A percentile compares a stretch with the other conserved stretches of the same genome.
Conservation (phyloP, 345 rosid genomes). For the Heritiera littoralis region DNA sequence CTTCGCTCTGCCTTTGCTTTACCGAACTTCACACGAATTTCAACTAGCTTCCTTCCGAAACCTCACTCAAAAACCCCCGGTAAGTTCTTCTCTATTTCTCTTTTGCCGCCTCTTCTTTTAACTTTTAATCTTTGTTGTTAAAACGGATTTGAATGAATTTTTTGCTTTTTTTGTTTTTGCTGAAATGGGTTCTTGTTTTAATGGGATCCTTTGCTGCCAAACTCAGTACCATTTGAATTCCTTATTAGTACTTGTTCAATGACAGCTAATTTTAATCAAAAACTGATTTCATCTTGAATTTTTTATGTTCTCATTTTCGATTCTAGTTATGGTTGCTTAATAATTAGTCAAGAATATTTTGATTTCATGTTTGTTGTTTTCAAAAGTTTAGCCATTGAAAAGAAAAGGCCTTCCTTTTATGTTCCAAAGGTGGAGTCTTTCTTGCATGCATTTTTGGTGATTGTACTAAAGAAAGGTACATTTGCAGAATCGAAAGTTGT, state of each 20-base stretch:
- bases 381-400: not conserved
- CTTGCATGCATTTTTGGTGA: not conserved
- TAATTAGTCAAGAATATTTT: not conserved
- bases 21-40: too few relatives aligned
- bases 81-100: not conserved
- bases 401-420: not conserved
- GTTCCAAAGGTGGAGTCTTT: not conserved
- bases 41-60: not conserved
- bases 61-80: not conserved
- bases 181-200: not conserved
- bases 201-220: not conserved
- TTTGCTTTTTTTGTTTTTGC: too few relatives aligned
- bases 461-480: not conserved
- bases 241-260: not conserved
- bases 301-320: too few relatives aligned
- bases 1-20: too few relatives aligned
- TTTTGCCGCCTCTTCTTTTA: not conserved
- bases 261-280: not conserved
- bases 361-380: not conserved
- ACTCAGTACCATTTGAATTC: not conserved
- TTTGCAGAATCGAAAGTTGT: not conserved
- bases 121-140: not conserved
- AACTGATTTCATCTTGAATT: too few relatives aligned
- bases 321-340: too few relatives aligned
- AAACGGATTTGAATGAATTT: not conserved